phyloP scores from a whole-genome alignment of 2,329 filamentous ascomycete genomes.

The Penicillium griseofulvum region DNA sequence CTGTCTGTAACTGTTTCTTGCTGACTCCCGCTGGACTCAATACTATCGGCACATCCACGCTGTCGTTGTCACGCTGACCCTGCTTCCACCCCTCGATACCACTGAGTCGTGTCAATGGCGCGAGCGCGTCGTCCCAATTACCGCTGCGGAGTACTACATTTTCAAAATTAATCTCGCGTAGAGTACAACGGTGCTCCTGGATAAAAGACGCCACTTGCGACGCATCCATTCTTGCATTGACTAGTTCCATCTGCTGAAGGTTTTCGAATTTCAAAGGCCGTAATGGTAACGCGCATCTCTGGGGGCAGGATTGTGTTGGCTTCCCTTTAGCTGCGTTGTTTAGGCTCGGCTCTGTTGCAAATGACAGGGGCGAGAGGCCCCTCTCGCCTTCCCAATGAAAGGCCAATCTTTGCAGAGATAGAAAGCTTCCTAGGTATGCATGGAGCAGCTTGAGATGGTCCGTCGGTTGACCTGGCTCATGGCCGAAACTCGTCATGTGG shows the following conservation, averaged over 20 bases:
- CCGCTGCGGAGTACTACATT: slow-evolving; percentile 69
- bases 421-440: slow-evolving; percentile 71
- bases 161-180: slow-evolving; percentile 78
- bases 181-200: slow-evolving; percentile 61
- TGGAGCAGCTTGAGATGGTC: slow-evolving; percentile 78
- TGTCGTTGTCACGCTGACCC: slow-evolving; percentile 34
- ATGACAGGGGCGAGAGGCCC: slow-evolving; percentile 70
- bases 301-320: not conserved
- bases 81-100: slow-evolving; percentile 39
- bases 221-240: not conserved
- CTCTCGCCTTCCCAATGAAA: slow-evolving; percentile 75
- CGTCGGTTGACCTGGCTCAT: slow-evolving; percentile 59
- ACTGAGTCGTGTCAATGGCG: slow-evolving; percentile 57
- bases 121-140: slow-evolving; percentile 79
- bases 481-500: slow-evolving; percentile 64
- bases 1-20: slow-evolving; percentile 24
- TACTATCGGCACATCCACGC: slow-evolving; percentile 38
- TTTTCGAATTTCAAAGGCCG: slow-evolving; percentile 60
- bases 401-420: slow-evolving; percentile 64
- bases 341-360: slow-evolving; percentile 65
- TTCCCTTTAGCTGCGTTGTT: slow-evolving; percentile 53
- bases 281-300: slow-evolving; percentile 32
- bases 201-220: slow-evolving; percentile 57
- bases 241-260: not conserved
- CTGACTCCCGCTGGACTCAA: slow-evolving; percentile 30